Evolutionary conservation across 352 stramenopile species (phyloP).

Genomic region (Peronospora belbahrii): DNA sequence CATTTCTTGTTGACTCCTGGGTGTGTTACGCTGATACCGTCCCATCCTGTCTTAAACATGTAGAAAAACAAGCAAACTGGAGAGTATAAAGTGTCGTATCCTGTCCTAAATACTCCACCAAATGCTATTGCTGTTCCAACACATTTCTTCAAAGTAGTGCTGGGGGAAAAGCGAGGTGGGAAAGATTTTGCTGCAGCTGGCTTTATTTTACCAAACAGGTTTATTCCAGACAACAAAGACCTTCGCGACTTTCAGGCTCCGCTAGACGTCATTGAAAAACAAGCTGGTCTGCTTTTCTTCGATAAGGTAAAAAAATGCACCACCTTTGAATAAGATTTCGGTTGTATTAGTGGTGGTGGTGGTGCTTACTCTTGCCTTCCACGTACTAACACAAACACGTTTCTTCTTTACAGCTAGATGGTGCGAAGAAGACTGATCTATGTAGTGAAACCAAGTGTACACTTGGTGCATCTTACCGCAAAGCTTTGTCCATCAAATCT

Average conservation of each 20-base stretch:
- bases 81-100: slow-evolving; percentile 62
- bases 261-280: slow-evolving; percentile 88
- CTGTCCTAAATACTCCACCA: slow-evolving; percentile 78
- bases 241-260: slow-evolving; percentile 84
- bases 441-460: slow-evolving; percentile 64
- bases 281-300: slow-evolving; percentile 91
- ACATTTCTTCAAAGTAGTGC: slow-evolving; percentile 95
- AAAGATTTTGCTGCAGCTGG: slow-evolving; percentile 71
- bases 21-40: not conserved
- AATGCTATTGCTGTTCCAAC: slow-evolving; percentile 89
- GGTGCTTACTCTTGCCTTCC: not conserved
- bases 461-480: slow-evolving; percentile 43
- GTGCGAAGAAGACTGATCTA: slow-evolving; percentile 42
- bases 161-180: slow-evolving; percentile 46
- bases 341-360: not conserved
- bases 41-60: not conserved
- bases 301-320: slow-evolving; percentile 55
- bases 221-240: slow-evolving; percentile 64
- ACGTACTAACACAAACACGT: not conserved
- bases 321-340: not conserved
- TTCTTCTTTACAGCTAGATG: slow-evolving; percentile 37
- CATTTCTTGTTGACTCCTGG: not conserved
- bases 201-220: slow-evolving; percentile 92
- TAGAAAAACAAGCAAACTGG: slow-evolving; percentile 64
- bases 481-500: slow-evolving; percentile 8